These are phyloP conservation scores for Aspergillus sclerotioniger DNA, from an alignment of 495 filamentous ascomycete genomes.

Conservation along the genomic window DNA sequence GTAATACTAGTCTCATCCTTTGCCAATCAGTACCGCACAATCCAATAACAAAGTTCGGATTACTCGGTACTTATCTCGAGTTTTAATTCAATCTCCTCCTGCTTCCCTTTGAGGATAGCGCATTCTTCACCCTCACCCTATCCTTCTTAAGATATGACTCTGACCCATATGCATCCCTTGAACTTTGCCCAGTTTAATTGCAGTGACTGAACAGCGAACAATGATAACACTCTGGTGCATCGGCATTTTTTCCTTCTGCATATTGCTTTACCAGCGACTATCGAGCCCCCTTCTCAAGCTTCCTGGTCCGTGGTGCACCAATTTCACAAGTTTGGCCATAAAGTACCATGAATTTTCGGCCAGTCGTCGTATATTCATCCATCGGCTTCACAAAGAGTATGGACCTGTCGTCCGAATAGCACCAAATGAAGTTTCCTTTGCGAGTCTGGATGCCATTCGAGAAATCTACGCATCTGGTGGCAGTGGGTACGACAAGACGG, in stretches of 20 bases:
- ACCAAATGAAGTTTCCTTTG: slow-evolving; percentile 62
- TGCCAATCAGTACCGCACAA: background rate
- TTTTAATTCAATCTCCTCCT: slow-evolving; percentile 4
- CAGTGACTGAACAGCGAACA: background rate
- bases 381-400: slow-evolving; percentile 53
- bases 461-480: slow-evolving; percentile 65
- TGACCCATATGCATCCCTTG: too few relatives aligned
- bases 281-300: slow-evolving; percentile 24
- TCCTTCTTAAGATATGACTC: background rate
- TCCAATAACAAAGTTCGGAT: background rate
- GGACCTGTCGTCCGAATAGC: slow-evolving; percentile 56
- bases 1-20: background rate
- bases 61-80: background rate
- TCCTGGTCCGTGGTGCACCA: slow-evolving; percentile 54
- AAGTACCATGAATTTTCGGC: slow-evolving; percentile 58
- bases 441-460: slow-evolving; percentile 54
- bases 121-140: background rate
- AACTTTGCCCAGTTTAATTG: too few relatives aligned
- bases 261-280: slow-evolving; percentile 16
- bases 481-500: slow-evolving; percentile 67
- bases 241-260: slow-evolving; percentile 7
- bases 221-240: slow-evolving; percentile 30
- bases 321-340: slow-evolving; percentile 50
- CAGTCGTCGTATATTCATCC: slow-evolving; percentile 53
- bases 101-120: slow-evolving; percentile 10